These are phyloP conservation scores for Globisporangium takayamanum DNA, from an alignment of 352 stramenopile species.

Conservation along the genomic window DNA sequence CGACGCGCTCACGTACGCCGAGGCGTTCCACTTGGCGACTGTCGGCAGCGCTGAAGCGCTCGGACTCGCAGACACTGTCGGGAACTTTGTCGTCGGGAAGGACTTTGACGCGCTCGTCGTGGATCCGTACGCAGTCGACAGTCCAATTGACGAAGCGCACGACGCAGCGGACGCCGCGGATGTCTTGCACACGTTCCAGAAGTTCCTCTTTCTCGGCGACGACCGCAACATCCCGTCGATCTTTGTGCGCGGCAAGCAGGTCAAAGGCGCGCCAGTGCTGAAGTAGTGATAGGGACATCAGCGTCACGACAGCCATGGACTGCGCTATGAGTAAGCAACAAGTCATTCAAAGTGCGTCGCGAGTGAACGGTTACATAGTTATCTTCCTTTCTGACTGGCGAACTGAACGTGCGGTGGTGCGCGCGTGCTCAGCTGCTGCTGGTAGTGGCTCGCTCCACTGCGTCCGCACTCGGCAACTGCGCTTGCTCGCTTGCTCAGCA, in stretches of 20 bases:
- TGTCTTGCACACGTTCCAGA: slow-evolving; percentile 79
- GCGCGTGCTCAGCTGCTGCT: too few species aligned
- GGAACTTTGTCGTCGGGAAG: slow-evolving; percentile 87
- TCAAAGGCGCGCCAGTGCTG: slow-evolving; percentile 24
- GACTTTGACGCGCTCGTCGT: slow-evolving; percentile 90
- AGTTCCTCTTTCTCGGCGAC: slow-evolving; percentile 88
- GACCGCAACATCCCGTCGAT: slow-evolving; percentile 87
- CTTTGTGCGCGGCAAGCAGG: slow-evolving; percentile 63
- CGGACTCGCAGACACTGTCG: slow-evolving; percentile 70
- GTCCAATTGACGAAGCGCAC: slow-evolving; percentile 60
- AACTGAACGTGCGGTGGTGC: too few species aligned
- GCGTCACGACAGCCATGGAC: background rate
- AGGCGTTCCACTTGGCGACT: slow-evolving; percentile 90
- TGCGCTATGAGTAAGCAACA: background rate
- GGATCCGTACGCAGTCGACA: slow-evolving; percentile 42
- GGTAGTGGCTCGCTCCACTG: too few species aligned
- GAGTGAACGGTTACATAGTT: too few species aligned
- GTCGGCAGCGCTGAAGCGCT: slow-evolving; percentile 79
- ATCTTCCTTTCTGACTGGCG: too few species aligned
- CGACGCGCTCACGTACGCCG: slow-evolving; percentile 51
- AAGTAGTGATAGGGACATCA: background rate
- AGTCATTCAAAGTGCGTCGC: too few species aligned
- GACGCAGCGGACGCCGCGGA: slow-evolving; percentile 40
- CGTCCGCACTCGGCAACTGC: too few species aligned
- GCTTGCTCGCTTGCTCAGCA: too few species aligned